Conservation (phyloP, 495 filamentous ascomycete genomes). For the Entonaema liquescens region DNA sequence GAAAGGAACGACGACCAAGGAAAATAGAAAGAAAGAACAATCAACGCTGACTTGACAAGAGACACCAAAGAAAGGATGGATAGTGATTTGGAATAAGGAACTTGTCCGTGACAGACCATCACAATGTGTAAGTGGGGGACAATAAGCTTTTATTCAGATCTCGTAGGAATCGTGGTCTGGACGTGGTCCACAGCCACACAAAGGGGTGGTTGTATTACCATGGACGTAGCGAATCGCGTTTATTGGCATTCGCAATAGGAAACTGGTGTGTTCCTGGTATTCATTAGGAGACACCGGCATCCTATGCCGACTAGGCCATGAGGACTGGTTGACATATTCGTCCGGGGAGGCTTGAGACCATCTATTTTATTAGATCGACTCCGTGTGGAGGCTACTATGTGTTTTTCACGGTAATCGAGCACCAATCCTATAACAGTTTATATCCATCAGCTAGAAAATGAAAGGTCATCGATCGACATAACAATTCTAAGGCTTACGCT, state of each 20-base stretch:
- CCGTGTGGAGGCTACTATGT: background rate
- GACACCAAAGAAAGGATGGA: conserved; percentile 29
- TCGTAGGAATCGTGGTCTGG: conserved; percentile 14
- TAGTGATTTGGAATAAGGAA: conserved; percentile 16
- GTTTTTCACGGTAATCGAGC: background rate
- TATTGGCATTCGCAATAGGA: conserved; percentile 20
- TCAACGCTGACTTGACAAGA: conserved; percentile 27
- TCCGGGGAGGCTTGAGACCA: background rate
- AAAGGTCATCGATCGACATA: conserved; percentile 1
- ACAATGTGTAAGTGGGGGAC: conserved; percentile 16
- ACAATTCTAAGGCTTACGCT: conserved; percentile 6
- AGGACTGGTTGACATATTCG: conserved; percentile 20
- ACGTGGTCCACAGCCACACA: conserved; percentile 16
- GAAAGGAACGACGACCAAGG: conserved; percentile 22
- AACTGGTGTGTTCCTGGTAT: conserved; percentile 10
- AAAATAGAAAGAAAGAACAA: conserved; percentile 25
- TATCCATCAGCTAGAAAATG: conserved; percentile 12
- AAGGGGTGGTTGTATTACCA: conserved; percentile 17
- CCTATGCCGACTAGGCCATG: background rate
- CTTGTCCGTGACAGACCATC: conserved; percentile 10
- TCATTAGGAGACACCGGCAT: conserved; percentile 6
- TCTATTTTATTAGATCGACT: conserved; percentile 5
- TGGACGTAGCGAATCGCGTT: conserved; percentile 21
- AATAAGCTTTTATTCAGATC: conserved; percentile 28
- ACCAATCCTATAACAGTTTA: conserved; percentile 2